Conservation (phyloP, 179 eudicot genomes). For the Sideroxylon spinosum region DNA sequence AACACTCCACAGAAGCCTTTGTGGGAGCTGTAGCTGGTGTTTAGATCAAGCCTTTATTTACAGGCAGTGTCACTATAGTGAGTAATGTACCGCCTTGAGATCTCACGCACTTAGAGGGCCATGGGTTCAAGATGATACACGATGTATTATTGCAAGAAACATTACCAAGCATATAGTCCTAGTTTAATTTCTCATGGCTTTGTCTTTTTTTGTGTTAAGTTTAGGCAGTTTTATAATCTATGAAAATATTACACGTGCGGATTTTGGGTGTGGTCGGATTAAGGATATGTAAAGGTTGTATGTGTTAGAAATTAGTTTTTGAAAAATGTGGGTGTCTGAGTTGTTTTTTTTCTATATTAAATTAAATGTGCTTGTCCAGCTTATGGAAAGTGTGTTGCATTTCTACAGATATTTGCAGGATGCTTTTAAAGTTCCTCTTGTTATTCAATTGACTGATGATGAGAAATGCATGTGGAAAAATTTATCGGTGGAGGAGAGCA, state of each 20-base stretch:
- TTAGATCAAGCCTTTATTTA: too few species aligned
- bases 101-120: too few species aligned
- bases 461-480: constrained; percentile 98
- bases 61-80: too few species aligned
- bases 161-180: background rate
- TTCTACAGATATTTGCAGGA: constrained; percentile 90
- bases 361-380: background rate
- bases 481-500: constrained; percentile 82
- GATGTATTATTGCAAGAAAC: background rate
- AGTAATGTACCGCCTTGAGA: too few species aligned
- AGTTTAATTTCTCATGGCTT: background rate
- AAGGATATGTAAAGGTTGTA: background rate
- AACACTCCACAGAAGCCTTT: too few species aligned
- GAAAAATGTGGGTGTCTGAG: background rate
- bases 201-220: background rate
- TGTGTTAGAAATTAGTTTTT: background rate
- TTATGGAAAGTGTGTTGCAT: background rate
- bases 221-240: background rate
- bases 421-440: constrained; percentile 94
- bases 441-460: constrained; percentile 94
- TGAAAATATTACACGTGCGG: background rate
- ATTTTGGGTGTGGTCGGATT: background rate
- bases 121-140: too few species aligned
- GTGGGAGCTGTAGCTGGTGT: too few species aligned
- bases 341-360: background rate